phyloP scores from a whole-genome alignment of 23 red algal genomes.

The Cyanidium caldarium region DNA sequence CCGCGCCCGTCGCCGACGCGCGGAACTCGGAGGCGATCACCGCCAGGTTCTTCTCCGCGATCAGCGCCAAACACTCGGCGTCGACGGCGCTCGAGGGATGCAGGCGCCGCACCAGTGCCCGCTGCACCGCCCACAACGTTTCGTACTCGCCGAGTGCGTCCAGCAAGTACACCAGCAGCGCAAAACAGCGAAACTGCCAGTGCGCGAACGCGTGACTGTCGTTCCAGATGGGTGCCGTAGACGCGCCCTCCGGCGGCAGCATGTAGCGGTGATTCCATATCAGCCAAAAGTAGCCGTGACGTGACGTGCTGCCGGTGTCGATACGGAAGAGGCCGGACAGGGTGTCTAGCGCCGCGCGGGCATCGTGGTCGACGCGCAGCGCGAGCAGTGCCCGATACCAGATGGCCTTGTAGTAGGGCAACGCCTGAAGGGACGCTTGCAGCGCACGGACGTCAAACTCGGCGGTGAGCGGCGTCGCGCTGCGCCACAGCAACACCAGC shows the following conservation, averaged over 20 bases:
- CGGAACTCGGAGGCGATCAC: not conserved
- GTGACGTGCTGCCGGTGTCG: not conserved
- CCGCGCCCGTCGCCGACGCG: not conserved
- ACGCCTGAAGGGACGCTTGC: not conserved
- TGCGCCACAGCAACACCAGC: too few species aligned
- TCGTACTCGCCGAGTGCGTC: not conserved
- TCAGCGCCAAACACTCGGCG: not conserved
- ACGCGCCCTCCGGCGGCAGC: not conserved
- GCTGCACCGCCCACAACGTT: not conserved
- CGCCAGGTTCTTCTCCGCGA: not conserved
- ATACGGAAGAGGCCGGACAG: not conserved
- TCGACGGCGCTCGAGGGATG: not conserved
- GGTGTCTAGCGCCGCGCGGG: not conserved
- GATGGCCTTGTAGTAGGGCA: not conserved
- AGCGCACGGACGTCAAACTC: too few species aligned
- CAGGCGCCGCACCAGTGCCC: not conserved
- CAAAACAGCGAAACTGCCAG: constrained; percentile 8
- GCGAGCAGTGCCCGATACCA: not conserved
- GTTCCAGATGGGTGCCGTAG: not conserved
- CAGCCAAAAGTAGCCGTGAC: constrained; percentile 6
- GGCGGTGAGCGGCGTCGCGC: not conserved
- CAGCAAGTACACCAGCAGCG: not conserved
- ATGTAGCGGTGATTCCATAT: constrained; percentile 2
- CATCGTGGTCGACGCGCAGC: not conserved
- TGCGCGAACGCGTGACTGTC: not conserved